A percentile compares a stretch with the other conserved stretches of the same genome.
phyloP scores from a whole-genome alignment of 1,284 basidiomycete species.

The Pseudozyma sp. region DNA sequence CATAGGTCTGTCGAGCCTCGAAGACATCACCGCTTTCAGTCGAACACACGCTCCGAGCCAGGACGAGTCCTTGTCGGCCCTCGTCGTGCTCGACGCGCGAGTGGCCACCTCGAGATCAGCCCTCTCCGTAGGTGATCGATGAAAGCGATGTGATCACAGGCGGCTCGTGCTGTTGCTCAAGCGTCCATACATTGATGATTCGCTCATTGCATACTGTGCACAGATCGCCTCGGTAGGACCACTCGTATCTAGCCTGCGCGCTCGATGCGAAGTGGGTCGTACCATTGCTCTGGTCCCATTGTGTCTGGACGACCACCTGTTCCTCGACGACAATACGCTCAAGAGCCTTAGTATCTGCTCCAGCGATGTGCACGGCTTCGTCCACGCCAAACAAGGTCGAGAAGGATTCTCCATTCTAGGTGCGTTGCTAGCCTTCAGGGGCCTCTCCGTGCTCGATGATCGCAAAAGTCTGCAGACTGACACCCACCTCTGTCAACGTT shows the following conservation, averaged over 20 bases:
- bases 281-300: conserved; percentile 22
- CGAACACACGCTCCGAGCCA: background rate
- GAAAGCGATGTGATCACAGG: too few relatives aligned
- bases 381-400: conserved; percentile 31
- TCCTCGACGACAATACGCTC: conserved; percentile 44
- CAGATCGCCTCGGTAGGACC: conserved; percentile 33
- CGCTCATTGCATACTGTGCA: background rate
- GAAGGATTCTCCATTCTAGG: conserved; percentile 44
- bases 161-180: background rate
- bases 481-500: too few relatives aligned
- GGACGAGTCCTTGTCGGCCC: conserved; percentile 9
- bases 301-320: conserved; percentile 31
- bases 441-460: too few relatives aligned
- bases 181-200: background rate
- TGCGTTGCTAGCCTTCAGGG: conserved; percentile 2
- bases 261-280: conserved; percentile 15
- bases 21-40: conserved; percentile 17
- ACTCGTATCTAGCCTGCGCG: conserved; percentile 31
- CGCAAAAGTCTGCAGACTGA: too few relatives aligned
- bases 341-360: conserved; percentile 43
- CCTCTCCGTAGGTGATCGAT: conserved; percentile 27
- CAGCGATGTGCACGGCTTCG: conserved; percentile 33
- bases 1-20: conserved; percentile 28
- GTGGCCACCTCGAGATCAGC: conserved; percentile 26
- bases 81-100: conserved; percentile 28